These are phyloP conservation scores for Suillus discolor DNA, from an alignment of 768 basidiomycete genomes.

Conservation along the genomic window DNA sequence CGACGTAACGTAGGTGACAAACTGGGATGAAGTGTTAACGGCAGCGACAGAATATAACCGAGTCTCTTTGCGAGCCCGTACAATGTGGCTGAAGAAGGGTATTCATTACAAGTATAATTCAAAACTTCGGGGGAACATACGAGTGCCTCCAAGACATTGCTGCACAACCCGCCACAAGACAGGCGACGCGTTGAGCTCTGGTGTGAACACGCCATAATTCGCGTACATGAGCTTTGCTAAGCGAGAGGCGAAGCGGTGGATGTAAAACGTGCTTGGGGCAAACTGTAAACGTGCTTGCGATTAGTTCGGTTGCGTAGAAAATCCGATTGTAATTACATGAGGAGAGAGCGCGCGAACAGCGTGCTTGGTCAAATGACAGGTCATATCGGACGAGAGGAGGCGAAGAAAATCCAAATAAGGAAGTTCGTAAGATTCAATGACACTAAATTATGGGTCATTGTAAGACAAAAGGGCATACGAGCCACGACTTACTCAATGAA, in stretches of 20 bases:
- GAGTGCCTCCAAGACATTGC: conserved; percentile 67
- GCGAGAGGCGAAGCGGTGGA: conserved; percentile 65
- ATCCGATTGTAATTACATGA: conserved; percentile 43
- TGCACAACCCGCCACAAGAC: conserved; percentile 74
- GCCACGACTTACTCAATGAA: conserved; percentile 59
- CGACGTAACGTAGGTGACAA: conserved; percentile 47
- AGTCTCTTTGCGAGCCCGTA: conserved; percentile 67
- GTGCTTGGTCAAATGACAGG: conserved; percentile 72
- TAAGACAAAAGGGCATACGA: background rate
- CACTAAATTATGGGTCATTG: conserved; percentile 41
- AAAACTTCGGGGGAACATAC: conserved; percentile 49
- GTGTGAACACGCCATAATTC: conserved; percentile 61
- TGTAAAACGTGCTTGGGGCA: conserved; percentile 54
- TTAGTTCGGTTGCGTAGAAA: conserved; percentile 16
- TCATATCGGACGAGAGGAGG: conserved; percentile 62
- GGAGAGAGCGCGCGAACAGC: conserved; percentile 69
- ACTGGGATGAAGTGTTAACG: conserved; percentile 59
- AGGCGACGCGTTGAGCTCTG: conserved; percentile 75
- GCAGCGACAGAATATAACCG: conserved; percentile 54
- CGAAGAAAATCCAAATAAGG: conserved; percentile 79
- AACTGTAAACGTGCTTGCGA: conserved; percentile 44
- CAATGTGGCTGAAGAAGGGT: conserved; percentile 47
- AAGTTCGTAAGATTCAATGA: conserved; percentile 73
- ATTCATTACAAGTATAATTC: background rate
- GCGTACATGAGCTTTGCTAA: conserved; percentile 59